Base-by-base conservation (phyloP, 192 early-diverging fungal species). In the Backusella sp. region DNA sequence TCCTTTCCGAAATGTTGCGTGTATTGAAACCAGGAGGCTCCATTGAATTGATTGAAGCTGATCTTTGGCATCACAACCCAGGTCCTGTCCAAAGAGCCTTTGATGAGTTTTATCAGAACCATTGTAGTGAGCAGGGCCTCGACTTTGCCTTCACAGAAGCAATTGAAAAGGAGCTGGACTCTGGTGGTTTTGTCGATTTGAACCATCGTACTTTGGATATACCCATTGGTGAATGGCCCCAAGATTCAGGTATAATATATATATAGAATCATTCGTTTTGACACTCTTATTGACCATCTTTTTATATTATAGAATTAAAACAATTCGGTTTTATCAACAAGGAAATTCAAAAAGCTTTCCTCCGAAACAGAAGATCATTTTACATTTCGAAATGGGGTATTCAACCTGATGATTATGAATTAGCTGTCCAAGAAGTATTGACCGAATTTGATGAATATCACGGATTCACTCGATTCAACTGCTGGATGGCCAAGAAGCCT, bases 301-400 rank as follows among this genome's bases (percentile, higher is more conserved):
- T 12, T 23, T 34, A 15, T 73, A 80, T 23, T 34, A 15, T 73
- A 80, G 82, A 83, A 71, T 62, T 79, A 5, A 83, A 79, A n/a
- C 77, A 83, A 42, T 83, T 79, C 72, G 82, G 82, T 26, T 83
- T 83, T 30, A 83, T 83, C 39, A 79, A 83, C 39, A 76, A 79
- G 49, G 82, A 83, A 73, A 73, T 72, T 5, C 77, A 79, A 41
- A 75, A 76, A 14, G 73, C 78, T 14, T 56, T 69, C 3, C 46
- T 83, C 19, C 76, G 73, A 42, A 83, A 79, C 41, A 67, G 56
- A 53, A 79, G 74, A 44, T 34, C 36, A 7, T 83, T 72, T 30
- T 77, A 79, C 65, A 62, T 74, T 2, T 49, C 62, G 14, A 67
- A 76, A 37, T 83, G 82, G 82, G 75, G 75, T 32, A 74, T 83